Percentiles rank a stretch among this genome's conserved stretches.
Conservation (phyloP, 2,329 filamentous ascomycete species). For the Aspergillus sp. region DNA sequence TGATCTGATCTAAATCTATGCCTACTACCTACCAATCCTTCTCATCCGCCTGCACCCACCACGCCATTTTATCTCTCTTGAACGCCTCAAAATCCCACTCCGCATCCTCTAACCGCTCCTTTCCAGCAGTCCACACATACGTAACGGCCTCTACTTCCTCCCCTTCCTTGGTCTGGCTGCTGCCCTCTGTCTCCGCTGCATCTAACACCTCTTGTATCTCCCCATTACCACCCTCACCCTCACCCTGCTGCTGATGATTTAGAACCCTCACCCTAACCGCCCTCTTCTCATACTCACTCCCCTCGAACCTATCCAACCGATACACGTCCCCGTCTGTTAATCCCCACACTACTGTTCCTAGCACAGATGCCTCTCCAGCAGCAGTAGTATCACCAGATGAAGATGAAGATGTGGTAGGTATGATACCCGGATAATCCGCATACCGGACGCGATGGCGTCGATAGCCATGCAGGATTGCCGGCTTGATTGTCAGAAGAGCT, state of each 20-base stretch:
- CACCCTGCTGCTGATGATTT: constrained; percentile 21
- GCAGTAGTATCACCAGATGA: no score
- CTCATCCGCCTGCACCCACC: constrained; percentile 56
- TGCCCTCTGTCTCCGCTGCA: constrained; percentile 34
- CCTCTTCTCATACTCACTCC: constrained; percentile 65
- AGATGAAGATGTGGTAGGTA: no score
- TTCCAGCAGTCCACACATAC: constrained; percentile 63
- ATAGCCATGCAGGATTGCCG: constrained; percentile 74
- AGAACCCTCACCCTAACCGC: constrained; percentile 51
- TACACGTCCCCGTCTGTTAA: constrained; percentile 74
- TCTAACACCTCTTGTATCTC: constrained; percentile 24
- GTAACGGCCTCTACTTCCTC: constrained; percentile 56
- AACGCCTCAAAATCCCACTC: constrained; percentile 94
- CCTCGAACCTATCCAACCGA: constrained; percentile 81
- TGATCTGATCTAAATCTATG: background rate
- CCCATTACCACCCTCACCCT: constrained; percentile 15
- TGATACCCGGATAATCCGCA: constrained; percentile 74
- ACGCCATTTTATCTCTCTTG: constrained; percentile 68
- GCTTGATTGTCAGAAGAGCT: constrained; percentile 63
- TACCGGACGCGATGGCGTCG: constrained; percentile 68
- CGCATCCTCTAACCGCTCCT: constrained; percentile 60
- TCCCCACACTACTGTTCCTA: constrained; percentile 75
- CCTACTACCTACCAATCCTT: constrained; percentile 39
- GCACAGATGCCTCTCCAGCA: constrained; percentile 53
- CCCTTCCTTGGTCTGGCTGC: constrained; percentile 52